A percentile compares a stretch with the other conserved stretches of the same genome.
These are phyloP conservation scores for Backusella tuberculispora DNA, from an alignment of 192 early-diverging fungal genomes.

Conservation along the genomic window DNA sequence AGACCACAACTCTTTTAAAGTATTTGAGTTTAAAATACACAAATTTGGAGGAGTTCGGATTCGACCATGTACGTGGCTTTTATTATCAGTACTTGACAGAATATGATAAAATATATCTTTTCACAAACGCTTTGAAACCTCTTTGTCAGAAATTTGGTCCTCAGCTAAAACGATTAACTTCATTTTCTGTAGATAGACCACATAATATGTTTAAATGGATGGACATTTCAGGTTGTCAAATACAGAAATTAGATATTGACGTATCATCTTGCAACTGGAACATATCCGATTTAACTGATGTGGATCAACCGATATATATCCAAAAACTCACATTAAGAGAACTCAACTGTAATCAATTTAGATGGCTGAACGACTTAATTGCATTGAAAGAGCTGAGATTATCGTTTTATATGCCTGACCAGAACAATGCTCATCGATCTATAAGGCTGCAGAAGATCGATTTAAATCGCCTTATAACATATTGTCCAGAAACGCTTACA, in stretches of 20 bases:
- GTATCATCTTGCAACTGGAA: background rate
- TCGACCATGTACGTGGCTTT: background rate
- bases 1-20: background rate
- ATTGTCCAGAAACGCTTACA: background rate
- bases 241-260: background rate
- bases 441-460: background rate
- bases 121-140: background rate
- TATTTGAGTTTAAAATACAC: background rate
- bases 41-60: background rate
- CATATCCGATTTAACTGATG: background rate
- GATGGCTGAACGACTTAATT: background rate
- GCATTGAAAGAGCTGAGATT: background rate
- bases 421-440: background rate
- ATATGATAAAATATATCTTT: background rate
- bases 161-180: background rate
- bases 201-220: conserved; percentile 4
- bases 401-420: background rate
- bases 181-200: background rate
- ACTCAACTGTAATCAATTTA: background rate
- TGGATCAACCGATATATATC: background rate
- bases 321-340: background rate
- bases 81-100: background rate
- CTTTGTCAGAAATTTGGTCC: background rate
- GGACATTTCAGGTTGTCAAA: background rate
- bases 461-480: background rate